These are phyloP conservation scores for Leptographium flavum DNA, from an alignment of 2,329 filamentous ascomycete genomes.

Conservation along the genomic window DNA sequence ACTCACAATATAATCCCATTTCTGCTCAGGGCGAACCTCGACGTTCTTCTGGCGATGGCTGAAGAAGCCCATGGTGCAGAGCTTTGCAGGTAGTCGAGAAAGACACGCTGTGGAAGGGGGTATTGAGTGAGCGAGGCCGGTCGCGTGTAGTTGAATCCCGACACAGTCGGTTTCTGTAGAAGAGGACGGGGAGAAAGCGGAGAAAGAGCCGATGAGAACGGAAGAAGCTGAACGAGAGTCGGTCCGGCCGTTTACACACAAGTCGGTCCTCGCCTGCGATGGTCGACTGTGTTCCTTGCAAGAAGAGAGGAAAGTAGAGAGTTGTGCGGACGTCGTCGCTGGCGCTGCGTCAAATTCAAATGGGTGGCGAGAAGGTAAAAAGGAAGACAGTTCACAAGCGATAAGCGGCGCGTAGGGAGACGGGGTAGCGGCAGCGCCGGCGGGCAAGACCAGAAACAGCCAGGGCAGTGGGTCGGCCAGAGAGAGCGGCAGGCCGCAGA, in stretches of 20 bases:
- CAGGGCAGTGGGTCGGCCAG: not conserved
- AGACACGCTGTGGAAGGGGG: no score
- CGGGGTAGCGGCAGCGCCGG: not conserved
- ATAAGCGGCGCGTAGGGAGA: not conserved
- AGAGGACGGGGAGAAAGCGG: not conserved
- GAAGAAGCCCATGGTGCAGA: conserved; percentile 45
- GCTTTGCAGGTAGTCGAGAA: not conserved
- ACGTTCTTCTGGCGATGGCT: conserved; percentile 46
- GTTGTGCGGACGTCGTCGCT: not conserved
- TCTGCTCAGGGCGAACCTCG: conserved; percentile 65
- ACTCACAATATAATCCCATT: conserved; percentile 85
- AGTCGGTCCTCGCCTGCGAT: conserved; percentile 7
- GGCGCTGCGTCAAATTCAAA: not conserved
- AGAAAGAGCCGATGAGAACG: not conserved
- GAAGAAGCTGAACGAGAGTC: not conserved
- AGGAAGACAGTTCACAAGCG: no score
- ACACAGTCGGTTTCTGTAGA: not conserved
- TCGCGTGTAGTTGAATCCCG: not conserved
- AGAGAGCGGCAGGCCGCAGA: not conserved
- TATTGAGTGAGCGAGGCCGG: not conserved
- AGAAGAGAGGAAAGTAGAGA: not conserved
- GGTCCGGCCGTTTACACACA: conserved; percentile 5
- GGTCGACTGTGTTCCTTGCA: conserved; percentile 2
- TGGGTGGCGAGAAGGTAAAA: not conserved
- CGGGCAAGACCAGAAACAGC: not conserved